phyloP scores from a whole-genome alignment of 2,329 filamentous ascomycete genomes.

The Neoascochyta sp. region DNA sequence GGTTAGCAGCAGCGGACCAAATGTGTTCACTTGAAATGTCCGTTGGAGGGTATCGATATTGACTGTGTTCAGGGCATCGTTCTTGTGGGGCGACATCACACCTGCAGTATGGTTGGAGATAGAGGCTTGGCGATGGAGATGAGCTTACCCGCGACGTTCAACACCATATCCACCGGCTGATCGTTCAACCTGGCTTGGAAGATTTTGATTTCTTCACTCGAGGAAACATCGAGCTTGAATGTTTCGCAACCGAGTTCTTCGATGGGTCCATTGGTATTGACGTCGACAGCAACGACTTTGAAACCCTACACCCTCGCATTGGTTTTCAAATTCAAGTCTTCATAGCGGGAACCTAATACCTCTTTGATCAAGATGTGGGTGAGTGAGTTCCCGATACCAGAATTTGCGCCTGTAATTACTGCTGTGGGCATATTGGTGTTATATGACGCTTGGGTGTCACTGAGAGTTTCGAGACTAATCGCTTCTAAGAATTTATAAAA shows the following conservation, averaged over 20 bases:
- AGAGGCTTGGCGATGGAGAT: background rate
- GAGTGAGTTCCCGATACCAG: constrained; percentile 42
- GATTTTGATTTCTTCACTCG: constrained; percentile 32
- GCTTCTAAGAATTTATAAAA: no score
- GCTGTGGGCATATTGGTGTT: constrained; percentile 38
- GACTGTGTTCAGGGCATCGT: constrained; percentile 36
- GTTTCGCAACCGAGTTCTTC: constrained; percentile 31
- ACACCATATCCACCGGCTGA: constrained; percentile 36
- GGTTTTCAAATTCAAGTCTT: background rate
- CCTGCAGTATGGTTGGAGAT: constrained; percentile 13
- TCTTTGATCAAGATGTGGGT: constrained; percentile 26
- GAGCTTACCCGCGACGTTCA: constrained; percentile 33
- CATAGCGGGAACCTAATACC: constrained; percentile 5
- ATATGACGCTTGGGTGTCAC: no score
- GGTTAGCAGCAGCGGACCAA: constrained; percentile 45
- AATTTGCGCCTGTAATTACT: constrained; percentile 43
- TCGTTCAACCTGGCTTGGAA: constrained; percentile 30
- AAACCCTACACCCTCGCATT: constrained; percentile 20
- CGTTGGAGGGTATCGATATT: constrained; percentile 27
- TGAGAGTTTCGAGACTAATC: no score
- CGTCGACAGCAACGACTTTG: constrained; percentile 32
- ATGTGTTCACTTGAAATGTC: constrained; percentile 45
- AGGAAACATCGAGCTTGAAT: constrained; percentile 35
- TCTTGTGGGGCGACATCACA: constrained; percentile 28
- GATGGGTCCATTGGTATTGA: constrained; percentile 26